A percentile compares a stretch with the other conserved stretches of the same genome.
Evolutionary conservation across 495 filamentous ascomycete genomes (phyloP).

Genomic region (Hyaloscypha bicolor): DNA sequence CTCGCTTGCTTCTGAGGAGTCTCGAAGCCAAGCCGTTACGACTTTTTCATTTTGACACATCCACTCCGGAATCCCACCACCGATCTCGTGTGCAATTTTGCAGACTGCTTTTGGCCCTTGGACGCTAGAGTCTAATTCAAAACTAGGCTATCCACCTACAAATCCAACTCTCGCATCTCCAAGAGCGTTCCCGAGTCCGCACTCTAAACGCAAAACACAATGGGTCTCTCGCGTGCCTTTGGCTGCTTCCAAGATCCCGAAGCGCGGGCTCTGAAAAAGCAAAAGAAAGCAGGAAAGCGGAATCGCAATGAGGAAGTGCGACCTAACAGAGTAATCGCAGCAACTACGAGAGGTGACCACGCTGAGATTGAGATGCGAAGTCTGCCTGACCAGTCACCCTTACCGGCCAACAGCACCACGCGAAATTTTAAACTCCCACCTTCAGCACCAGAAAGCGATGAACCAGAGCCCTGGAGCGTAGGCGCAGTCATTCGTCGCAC

Average conservation of each 20-base stretch:
- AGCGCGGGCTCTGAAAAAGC: neutral
- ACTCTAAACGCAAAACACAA: neutral
- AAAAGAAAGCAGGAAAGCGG: conserved; percentile 9
- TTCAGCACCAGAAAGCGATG: conserved; percentile 2
- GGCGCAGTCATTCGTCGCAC: conserved; percentile 12
- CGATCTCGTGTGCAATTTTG: no score
- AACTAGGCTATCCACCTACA: no score
- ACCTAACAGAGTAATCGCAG: conserved; percentile 8
- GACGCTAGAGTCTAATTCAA: no score
- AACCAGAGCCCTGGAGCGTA: conserved; percentile 9
- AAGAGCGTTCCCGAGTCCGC: neutral
- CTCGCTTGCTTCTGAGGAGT: no score
- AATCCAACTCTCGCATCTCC: no score
- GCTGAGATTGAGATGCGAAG: conserved; percentile 4
- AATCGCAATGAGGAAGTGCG: conserved; percentile 3
- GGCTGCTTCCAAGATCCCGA: conserved; percentile 7
- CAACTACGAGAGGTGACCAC: neutral
- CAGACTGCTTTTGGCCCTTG: no score
- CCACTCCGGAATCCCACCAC: no score
- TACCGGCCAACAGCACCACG: conserved; percentile 1
- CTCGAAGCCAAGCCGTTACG: no score
- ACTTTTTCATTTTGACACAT: no score
- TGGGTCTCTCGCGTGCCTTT: conserved; percentile 10
- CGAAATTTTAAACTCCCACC: conserved; percentile 1
- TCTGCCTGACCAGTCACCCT: conserved; percentile 5